Evolutionary conservation across 257 asterid genomes (phyloP).

Genomic region (Capsicum baccatum): DNA sequence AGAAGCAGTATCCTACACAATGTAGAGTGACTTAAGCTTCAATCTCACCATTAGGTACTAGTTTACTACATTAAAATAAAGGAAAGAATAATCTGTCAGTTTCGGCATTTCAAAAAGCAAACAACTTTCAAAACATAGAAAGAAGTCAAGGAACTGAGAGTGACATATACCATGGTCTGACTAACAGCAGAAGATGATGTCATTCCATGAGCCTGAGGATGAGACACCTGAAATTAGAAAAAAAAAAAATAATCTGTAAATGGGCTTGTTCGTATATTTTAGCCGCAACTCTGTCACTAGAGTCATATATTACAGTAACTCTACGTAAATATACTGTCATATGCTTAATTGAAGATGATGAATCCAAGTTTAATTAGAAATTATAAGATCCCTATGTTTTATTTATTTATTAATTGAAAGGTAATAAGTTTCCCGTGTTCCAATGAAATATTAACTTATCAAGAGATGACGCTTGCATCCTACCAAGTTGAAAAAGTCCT

Average conservation of each 20-base stretch:
- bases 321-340: not conserved
- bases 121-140: not conserved
- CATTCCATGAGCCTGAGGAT: constrained; percentile 38
- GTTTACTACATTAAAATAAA: not conserved
- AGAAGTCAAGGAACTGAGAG: not conserved
- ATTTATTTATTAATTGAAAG: not conserved
- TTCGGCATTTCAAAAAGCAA: not conserved
- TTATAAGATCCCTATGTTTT: not conserved
- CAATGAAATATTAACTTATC: not conserved
- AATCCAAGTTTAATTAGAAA: not conserved
- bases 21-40: constrained; percentile 15
- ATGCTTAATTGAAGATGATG: not conserved
- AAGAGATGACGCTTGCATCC: not conserved
- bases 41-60: constrained; percentile 2
- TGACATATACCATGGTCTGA: constrained; percentile 39
- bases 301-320: not conserved
- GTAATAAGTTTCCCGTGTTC: not conserved
- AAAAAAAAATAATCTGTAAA: not conserved
- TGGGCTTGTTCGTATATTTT: not conserved
- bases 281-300: constrained; percentile 3
- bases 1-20: constrained; percentile 65
- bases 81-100: not conserved
- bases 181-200: constrained; percentile 35
- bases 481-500: not conserved
- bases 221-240: constrained; percentile 36